Evolutionary conservation across 805 yeast genomes (phyloP).

Genomic region (Barnettozyma sp.): DNA sequence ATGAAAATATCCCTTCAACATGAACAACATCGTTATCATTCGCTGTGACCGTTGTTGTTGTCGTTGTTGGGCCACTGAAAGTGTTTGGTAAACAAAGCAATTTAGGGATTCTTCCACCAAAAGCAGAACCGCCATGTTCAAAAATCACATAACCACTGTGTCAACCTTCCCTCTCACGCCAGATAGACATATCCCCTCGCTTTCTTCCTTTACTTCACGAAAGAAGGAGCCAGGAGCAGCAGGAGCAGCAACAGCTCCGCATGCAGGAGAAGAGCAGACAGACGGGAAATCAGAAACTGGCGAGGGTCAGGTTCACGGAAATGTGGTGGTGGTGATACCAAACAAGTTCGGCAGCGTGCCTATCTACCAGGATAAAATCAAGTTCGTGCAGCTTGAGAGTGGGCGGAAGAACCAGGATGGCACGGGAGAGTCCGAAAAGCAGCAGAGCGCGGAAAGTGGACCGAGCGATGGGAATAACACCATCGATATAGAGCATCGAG

Average conservation of each 20-base stretch:
- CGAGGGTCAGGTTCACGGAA: too few relatives aligned
- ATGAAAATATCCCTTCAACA: too few relatives aligned
- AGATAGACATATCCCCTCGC: neutral
- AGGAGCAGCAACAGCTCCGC: too few relatives aligned
- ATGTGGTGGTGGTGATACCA: constrained; percentile 7
- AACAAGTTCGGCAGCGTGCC: constrained; percentile 20
- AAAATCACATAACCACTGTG: constrained; percentile 7
- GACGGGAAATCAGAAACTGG: too few relatives aligned
- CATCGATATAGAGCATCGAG: neutral
- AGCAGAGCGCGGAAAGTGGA: constrained; percentile 1
- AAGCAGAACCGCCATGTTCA: constrained; percentile 4
- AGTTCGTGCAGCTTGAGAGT: constrained; percentile 7
- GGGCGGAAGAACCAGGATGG: constrained; percentile 1
- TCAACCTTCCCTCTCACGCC: neutral
- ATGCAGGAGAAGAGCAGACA: too few relatives aligned
- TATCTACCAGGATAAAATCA: constrained; percentile 10
- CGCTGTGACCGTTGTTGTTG: too few relatives aligned
- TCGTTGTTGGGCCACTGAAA: neutral
- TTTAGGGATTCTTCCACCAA: neutral
- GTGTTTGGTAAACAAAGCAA: neutral
- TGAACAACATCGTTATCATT: too few relatives aligned
- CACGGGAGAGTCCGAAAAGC: neutral
- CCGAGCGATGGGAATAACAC: neutral
- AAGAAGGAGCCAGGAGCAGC: neutral
- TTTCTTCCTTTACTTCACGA: neutral